These are phyloP conservation scores for Clavariopsis aquatica DNA, from an alignment of 495 filamentous ascomycete species.

Conservation along the genomic window DNA sequence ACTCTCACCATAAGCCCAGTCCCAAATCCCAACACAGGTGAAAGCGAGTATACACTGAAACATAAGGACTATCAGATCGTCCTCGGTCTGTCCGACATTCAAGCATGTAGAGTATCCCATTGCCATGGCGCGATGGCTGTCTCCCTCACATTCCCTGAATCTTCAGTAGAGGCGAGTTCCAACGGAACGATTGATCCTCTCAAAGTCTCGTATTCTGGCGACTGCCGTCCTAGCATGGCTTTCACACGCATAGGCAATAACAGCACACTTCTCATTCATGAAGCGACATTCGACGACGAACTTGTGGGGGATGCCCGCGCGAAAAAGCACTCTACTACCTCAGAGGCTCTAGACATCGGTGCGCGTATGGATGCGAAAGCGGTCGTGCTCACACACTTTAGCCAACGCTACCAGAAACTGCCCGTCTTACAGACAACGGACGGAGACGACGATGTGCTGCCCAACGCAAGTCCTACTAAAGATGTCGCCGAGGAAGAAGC, in stretches of 20 bases:
- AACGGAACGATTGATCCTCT: slow-evolving; percentile 48
- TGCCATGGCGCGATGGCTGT: slow-evolving; percentile 77
- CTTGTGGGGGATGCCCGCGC: slow-evolving; percentile 72
- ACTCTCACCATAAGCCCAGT: not conserved
- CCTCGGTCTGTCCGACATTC: slow-evolving; percentile 53
- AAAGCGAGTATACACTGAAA: not conserved
- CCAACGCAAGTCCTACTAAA: slow-evolving; percentile 39
- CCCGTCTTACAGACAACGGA: slow-evolving; percentile 54
- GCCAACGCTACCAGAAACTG: slow-evolving; percentile 90
- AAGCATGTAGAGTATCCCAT: slow-evolving; percentile 68
- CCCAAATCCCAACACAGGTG: not conserved
- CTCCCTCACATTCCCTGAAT: slow-evolving; percentile 67
- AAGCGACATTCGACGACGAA: slow-evolving; percentile 93
- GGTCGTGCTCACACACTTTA: slow-evolving; percentile 88
- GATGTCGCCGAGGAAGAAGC: slow-evolving; percentile 35
- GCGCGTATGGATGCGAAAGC: slow-evolving; percentile 72
- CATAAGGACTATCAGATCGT: slow-evolving; percentile 23
- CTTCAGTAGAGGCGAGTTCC: not conserved
- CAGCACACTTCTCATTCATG: slow-evolving; percentile 84
- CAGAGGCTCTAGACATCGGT: slow-evolving; percentile 79
- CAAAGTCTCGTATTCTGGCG: slow-evolving; percentile 88
- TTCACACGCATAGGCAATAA: slow-evolving; percentile 72
- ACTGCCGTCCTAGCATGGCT: slow-evolving; percentile 72
- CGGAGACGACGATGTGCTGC: slow-evolving; percentile 36
- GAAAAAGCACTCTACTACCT: slow-evolving; percentile 86